Conservation (phyloP, 306 rosid genomes). For the Lathyrus oleraceus region DNA sequence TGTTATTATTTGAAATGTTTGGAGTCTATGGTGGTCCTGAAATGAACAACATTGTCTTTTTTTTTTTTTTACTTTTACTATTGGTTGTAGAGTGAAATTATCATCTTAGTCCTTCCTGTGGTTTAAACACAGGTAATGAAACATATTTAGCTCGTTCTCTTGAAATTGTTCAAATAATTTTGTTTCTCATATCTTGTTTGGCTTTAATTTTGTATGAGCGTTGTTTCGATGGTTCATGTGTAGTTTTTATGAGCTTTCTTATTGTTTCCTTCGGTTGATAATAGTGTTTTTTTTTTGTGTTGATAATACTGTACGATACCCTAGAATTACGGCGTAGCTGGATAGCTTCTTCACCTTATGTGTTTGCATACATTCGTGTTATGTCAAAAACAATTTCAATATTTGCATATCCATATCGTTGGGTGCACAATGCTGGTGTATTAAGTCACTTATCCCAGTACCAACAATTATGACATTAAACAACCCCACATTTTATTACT, state of each 20-base stretch:
- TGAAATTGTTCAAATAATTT: constrained; percentile 35
- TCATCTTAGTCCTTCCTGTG: constrained; percentile 45
- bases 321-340: no score
- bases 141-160: constrained; percentile 39
- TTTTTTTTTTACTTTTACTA: constrained; percentile 30
- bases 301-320: no score
- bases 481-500: no score
- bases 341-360: no score
- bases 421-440: no score
- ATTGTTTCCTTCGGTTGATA: neutral
- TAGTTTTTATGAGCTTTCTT: neutral
- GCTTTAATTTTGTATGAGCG: neutral
- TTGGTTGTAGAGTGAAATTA: constrained; percentile 52
- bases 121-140: constrained; percentile 48
- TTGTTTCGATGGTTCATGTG: neutral
- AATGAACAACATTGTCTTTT: constrained; percentile 38
- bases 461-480: no score
- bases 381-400: no score
- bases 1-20: constrained; percentile 37
- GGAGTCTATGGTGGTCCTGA: constrained; percentile 49
- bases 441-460: no score
- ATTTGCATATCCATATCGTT: no score
- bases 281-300: neutral
- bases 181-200: constrained; percentile 3
- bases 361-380: no score